Evolutionary conservation across 176 grass and related monocot species (phyloP).

Genomic region (Poa pratensis): DNA sequence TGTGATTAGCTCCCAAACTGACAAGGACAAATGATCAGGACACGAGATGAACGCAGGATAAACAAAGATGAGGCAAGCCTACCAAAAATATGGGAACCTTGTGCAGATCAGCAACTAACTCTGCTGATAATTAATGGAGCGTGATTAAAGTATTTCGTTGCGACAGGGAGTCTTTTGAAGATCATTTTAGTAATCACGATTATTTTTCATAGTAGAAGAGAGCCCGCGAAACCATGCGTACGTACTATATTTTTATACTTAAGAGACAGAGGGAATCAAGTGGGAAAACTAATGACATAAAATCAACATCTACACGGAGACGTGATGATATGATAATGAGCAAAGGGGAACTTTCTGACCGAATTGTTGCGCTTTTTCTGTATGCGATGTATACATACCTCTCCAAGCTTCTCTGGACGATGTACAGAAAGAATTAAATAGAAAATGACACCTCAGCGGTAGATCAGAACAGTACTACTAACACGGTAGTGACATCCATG

Average conservation of each 20-base stretch:
- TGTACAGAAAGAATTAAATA: neutral
- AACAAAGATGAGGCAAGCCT: conserved; percentile 31
- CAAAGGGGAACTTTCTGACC: neutral
- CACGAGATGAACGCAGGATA: neutral
- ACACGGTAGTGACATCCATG: neutral
- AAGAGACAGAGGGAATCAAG: neutral
- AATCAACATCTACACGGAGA: neutral
- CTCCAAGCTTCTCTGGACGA: conserved; percentile 31
- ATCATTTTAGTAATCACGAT: neutral
- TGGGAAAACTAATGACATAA: neutral
- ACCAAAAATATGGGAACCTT: conserved; percentile 22
- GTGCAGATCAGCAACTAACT: conserved; percentile 31
- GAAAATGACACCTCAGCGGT: neutral
- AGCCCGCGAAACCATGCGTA: neutral
- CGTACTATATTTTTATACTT: neutral
- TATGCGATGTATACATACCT: neutral
- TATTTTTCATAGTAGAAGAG: neutral
- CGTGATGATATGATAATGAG: neutral
- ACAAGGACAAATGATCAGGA: neutral
- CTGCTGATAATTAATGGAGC: neutral
- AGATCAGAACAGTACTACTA: neutral
- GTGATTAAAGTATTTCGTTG: too few species aligned
- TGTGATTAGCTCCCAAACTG: neutral
- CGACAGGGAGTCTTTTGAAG: neutral
- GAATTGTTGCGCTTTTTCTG: neutral